phyloP scores from a whole-genome alignment of 768 basidiomycete species.

The Agrocybe pediades region DNA sequence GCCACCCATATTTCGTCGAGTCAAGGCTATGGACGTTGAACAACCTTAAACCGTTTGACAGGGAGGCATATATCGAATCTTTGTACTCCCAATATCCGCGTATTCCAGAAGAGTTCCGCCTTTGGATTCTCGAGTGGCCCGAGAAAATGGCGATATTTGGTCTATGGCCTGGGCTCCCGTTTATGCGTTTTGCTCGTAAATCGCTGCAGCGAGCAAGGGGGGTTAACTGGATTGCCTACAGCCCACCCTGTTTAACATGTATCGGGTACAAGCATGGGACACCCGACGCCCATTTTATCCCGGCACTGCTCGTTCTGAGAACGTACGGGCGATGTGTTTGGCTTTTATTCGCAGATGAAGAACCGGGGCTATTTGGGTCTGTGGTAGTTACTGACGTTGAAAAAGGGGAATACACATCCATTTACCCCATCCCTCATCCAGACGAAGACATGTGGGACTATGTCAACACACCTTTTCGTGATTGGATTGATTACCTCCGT shows the following conservation, averaged over 20 bases:
- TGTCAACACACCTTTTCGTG: too few species aligned
- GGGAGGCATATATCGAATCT: background rate
- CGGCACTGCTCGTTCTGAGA: background rate
- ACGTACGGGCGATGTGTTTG: background rate
- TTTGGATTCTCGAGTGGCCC: conserved; percentile 17
- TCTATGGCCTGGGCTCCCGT: conserved; percentile 11
- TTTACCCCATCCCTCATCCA: too few species aligned
- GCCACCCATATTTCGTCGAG: background rate
- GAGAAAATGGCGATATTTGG: conserved; percentile 4
- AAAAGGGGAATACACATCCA: too few species aligned
- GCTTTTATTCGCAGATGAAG: background rate
- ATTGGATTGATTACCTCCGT: too few species aligned
- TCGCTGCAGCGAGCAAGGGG: background rate
- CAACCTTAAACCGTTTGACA: background rate
- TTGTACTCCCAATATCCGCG: background rate
- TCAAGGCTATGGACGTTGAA: background rate
- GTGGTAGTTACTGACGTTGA: too few species aligned
- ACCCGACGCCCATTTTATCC: background rate
- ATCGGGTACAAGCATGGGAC: background rate
- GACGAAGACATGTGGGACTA: too few species aligned
- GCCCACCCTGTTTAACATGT: background rate
- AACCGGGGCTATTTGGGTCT: background rate
- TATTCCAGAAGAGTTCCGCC: background rate
- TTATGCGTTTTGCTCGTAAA: too few species aligned
- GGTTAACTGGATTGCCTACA: background rate